Conservation (phyloP, 192 early-diverging fungal genomes). For the Linnemannia schmuckeri region DNA sequence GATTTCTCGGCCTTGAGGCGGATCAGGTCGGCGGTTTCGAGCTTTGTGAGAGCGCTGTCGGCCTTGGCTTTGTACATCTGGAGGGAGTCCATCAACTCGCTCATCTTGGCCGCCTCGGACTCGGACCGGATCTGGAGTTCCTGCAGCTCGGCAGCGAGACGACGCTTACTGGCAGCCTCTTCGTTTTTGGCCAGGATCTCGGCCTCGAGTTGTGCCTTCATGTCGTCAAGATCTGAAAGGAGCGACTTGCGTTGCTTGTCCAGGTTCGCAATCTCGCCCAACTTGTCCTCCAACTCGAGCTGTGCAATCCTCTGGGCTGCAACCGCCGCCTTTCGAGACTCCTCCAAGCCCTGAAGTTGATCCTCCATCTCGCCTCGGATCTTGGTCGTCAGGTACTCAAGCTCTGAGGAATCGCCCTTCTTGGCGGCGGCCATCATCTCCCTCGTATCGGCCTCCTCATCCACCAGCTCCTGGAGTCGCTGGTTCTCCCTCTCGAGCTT, state of each 20-base stretch:
- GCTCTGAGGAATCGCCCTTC: slow-evolving; percentile 61
- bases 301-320: slow-evolving; percentile 79
- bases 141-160: slow-evolving; percentile 70
- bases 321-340: slow-evolving; percentile 83
- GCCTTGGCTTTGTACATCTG: slow-evolving; percentile 66
- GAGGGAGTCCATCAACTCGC: slow-evolving; percentile 69
- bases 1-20: slow-evolving; percentile 83
- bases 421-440: slow-evolving; percentile 72
- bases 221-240: slow-evolving; percentile 73
- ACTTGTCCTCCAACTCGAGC: slow-evolving; percentile 87
- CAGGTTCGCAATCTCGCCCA: slow-evolving; percentile 73
- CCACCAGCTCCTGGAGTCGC: slow-evolving; percentile 68
- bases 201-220: slow-evolving; percentile 71
- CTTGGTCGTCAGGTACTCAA: slow-evolving; percentile 69
- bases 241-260: slow-evolving; percentile 75
- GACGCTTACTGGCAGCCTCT: slow-evolving; percentile 67
- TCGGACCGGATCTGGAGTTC: slow-evolving; percentile 73
- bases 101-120: slow-evolving; percentile 71
- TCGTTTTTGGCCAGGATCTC: slow-evolving; percentile 76
- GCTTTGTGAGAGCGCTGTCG: slow-evolving; percentile 65
- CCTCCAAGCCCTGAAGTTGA: slow-evolving; percentile 83
- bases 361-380: slow-evolving; percentile 79
- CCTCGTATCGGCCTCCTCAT: slow-evolving; percentile 68
- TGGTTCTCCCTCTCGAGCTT: slow-evolving; percentile 72
- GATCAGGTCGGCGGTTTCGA: slow-evolving; percentile 78